Evolutionary conservation across 495 filamentous ascomycete species (phyloP).

Genomic region (Penicillium herquei): DNA sequence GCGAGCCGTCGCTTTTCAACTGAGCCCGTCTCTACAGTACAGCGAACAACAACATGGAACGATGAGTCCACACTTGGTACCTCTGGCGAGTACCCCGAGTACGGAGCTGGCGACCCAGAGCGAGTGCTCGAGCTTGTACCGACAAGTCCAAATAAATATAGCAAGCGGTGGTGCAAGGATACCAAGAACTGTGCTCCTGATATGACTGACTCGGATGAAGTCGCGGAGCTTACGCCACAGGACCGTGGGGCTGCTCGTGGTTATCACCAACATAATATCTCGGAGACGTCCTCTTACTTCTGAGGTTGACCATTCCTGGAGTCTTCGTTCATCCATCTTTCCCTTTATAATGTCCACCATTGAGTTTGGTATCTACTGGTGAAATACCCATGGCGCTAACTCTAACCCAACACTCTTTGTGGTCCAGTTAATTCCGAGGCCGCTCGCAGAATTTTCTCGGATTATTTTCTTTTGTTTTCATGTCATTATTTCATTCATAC

Average conservation of each 20-base stretch:
- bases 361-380: too few relatives aligned
- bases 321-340: neutral
- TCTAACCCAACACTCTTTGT: neutral
- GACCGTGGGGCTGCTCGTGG: neutral
- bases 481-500: neutral
- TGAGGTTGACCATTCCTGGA: neutral
- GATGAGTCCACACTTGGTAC: slow-evolving; percentile 33
- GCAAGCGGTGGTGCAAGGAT: neutral
- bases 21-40: slow-evolving; percentile 14
- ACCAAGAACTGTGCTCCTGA: slow-evolving; percentile 9
- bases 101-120: slow-evolving; percentile 27
- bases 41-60: slow-evolving; percentile 30
- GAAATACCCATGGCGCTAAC: neutral
- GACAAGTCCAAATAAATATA: slow-evolving; percentile 11
- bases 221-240: neutral
- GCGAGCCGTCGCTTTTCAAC: slow-evolving; percentile 18
- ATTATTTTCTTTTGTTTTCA: neutral
- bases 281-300: neutral
- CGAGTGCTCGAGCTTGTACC: slow-evolving; percentile 24
- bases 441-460: too few relatives aligned
- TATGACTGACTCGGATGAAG: slow-evolving; percentile 7
- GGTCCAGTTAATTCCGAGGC: neutral
- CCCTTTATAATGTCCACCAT: too few relatives aligned
- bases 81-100: slow-evolving; percentile 34
- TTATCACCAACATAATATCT: neutral